A percentile compares a stretch with the other conserved stretches of the same genome.
phyloP scores from a whole-genome alignment of 257 asterid genomes.

The Petunia secreta region DNA sequence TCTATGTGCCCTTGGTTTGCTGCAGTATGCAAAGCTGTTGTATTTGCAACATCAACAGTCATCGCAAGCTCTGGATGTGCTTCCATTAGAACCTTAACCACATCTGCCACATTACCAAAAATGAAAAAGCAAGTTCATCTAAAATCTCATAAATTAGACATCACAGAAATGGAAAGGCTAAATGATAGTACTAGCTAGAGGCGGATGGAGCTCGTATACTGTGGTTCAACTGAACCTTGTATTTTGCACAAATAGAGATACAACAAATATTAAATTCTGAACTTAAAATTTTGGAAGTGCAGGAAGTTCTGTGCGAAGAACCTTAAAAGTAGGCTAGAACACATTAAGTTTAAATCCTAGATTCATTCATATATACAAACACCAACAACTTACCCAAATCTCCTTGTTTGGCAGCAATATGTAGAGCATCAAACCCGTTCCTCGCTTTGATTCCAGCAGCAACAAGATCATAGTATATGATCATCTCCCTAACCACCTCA shows the following conservation, averaged over 20 bases:
- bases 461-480: constrained; percentile 41
- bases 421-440: constrained; percentile 59
- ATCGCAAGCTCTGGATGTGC: constrained; percentile 51
- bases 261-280: not conserved
- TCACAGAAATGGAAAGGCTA: too few species aligned
- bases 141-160: too few species aligned
- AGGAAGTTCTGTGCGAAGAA: not conserved
- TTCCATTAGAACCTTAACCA: constrained; percentile 48
- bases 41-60: constrained; percentile 51
- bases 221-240: too few species aligned
- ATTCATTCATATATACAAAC: not conserved
- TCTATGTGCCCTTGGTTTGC: constrained; percentile 52
- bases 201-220: too few species aligned
- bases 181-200: too few species aligned
- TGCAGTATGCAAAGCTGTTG: constrained; percentile 54
- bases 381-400: constrained; percentile 44
- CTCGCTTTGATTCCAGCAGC: constrained; percentile 57
- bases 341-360: not conserved
- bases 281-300: not conserved
- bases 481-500: constrained; percentile 50
- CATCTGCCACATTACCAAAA: constrained; percentile 35
- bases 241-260: not conserved
- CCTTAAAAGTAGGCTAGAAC: not conserved
- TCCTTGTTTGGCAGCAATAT: constrained; percentile 62
- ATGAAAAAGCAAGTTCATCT: not conserved